These are phyloP conservation scores for Collybiopsis confluens DNA, from an alignment of 768 basidiomycete genomes.

Conservation along the genomic window DNA sequence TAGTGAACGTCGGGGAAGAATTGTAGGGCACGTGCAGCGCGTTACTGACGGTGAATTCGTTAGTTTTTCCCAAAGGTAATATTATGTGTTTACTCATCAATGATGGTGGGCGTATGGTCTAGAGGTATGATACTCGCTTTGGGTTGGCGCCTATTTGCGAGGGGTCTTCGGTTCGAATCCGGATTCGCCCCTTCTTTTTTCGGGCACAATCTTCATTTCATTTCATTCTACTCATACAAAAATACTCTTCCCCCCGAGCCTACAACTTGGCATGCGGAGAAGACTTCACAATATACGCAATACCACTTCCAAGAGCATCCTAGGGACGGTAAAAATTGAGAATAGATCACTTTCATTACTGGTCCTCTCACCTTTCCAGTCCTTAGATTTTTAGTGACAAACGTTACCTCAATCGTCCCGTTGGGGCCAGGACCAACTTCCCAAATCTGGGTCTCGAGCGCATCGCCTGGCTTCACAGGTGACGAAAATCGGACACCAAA, in stretches of 20 bases:
- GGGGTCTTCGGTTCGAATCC: constrained; percentile 7
- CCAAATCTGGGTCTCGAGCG: constrained; percentile 75
- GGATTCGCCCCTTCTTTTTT: constrained; percentile 4
- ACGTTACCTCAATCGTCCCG: constrained; percentile 56
- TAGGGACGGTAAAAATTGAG: constrained; percentile 18
- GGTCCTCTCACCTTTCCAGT: constrained; percentile 57
- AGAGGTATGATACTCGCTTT: constrained; percentile 7
- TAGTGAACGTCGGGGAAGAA: constrained; percentile 19
- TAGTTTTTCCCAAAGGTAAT: too few species aligned
- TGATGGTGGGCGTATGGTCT: constrained; percentile 1
- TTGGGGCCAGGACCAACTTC: constrained; percentile 64
- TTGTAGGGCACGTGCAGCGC: too few species aligned
- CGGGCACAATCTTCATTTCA: not conserved
- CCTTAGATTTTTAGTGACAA: constrained; percentile 55
- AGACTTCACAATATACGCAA: constrained; percentile 58
- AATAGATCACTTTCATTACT: too few species aligned
- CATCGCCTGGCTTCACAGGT: constrained; percentile 81
- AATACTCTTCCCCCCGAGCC: not conserved
- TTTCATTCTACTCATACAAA: not conserved
- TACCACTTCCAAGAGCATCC: constrained; percentile 55
- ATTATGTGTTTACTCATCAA: too few species aligned
- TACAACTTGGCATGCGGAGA: constrained; percentile 32
- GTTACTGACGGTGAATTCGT: too few species aligned
- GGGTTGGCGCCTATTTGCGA: not conserved
- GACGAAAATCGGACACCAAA: constrained; percentile 78